These are phyloP conservation scores for Wickerhamiella sorbophila DNA, from an alignment of 805 yeast species.

Conservation along the genomic window DNA sequence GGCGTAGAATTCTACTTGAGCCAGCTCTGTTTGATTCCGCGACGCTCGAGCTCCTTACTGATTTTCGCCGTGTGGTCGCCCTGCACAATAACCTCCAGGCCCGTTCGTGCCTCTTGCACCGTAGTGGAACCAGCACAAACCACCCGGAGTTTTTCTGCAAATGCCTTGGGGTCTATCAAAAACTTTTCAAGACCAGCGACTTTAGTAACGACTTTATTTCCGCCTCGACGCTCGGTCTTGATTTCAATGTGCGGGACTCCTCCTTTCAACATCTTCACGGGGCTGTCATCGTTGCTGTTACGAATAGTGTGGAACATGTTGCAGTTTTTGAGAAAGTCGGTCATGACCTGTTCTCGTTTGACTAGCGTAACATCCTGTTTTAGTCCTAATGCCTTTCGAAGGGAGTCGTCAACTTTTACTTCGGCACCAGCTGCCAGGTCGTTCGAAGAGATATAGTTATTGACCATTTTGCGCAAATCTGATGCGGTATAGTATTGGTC, in stretches of 20 bases:
- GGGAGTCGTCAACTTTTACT: constrained; percentile 40
- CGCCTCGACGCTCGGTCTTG: constrained; percentile 60
- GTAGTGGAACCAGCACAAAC: constrained; percentile 86
- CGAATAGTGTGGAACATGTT: constrained; percentile 32
- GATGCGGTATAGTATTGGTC: constrained; percentile 34
- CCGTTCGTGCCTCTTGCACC: constrained; percentile 34
- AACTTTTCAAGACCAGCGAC: constrained; percentile 57
- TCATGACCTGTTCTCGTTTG: constrained; percentile 26
- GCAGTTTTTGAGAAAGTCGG: constrained; percentile 33
- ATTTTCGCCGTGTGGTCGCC: constrained; percentile 66
- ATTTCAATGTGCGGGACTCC: constrained; percentile 50
- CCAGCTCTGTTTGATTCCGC: constrained; percentile 43
- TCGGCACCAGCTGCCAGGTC: constrained; percentile 35
- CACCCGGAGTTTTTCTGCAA: constrained; percentile 56
- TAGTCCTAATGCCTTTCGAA: constrained; percentile 33
- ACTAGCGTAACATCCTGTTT: constrained; percentile 20
- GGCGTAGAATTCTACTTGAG: constrained; percentile 29
- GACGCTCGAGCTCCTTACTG: constrained; percentile 28
- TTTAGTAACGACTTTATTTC: constrained; percentile 66
- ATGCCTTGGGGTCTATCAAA: constrained; percentile 44
- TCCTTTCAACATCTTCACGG: constrained; percentile 42
- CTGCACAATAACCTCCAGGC: constrained; percentile 68
- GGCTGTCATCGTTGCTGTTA: constrained; percentile 30
- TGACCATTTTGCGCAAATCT: constrained; percentile 41
- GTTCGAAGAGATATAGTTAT: constrained; percentile 40